Conservation (phyloP, 2,329 filamentous ascomycete species). For the Epichloe scottii region DNA sequence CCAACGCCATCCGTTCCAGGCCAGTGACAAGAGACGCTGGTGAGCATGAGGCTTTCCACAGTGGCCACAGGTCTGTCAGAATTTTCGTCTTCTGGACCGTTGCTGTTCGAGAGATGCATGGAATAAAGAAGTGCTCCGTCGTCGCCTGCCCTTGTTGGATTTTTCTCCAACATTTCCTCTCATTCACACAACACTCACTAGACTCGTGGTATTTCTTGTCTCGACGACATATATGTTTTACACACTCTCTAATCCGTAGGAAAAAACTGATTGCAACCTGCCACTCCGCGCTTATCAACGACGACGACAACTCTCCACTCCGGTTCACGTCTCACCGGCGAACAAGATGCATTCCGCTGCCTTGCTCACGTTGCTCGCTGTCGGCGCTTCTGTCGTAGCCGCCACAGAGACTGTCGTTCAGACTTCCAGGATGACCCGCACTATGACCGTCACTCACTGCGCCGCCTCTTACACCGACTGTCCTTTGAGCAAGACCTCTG, state of each 20-base stretch:
- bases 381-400: slow-evolving; percentile 25
- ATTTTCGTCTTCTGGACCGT: background rate
- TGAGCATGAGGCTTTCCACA: slow-evolving; percentile 1
- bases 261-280: background rate
- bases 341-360: slow-evolving; percentile 34
- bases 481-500: slow-evolving; percentile 20
- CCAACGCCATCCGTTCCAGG: slow-evolving; percentile 1
- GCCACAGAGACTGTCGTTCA: slow-evolving; percentile 25
- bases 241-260: background rate
- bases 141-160: background rate
- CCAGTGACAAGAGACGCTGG: background rate
- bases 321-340: background rate
- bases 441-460: slow-evolving; percentile 36
- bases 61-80: background rate
- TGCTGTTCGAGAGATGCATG: background rate
- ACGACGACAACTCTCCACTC: background rate
- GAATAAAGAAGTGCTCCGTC: background rate
- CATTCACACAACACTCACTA: slow-evolving; percentile 1
- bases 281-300: background rate
- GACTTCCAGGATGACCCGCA: slow-evolving; percentile 32
- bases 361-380: slow-evolving; percentile 29
- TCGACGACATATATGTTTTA: background rate
- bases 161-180: background rate
- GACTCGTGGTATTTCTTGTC: background rate
- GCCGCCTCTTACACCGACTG: slow-evolving; percentile 31